Evolutionary conservation across 106 monocot genomes (phyloP).

Genomic region (Triglochin maritima): DNA sequence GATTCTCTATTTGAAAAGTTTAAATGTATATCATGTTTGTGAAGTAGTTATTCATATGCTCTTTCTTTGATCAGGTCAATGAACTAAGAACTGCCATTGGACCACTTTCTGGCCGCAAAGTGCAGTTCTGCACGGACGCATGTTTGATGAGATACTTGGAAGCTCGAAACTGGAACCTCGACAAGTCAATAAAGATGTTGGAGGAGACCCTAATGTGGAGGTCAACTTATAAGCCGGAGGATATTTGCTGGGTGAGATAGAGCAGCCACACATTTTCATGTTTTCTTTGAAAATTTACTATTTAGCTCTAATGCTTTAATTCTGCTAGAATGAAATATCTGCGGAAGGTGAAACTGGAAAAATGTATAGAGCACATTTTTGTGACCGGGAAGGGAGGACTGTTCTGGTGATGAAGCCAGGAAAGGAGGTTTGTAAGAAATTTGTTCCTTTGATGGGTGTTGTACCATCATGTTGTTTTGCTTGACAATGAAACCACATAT

Average conservation of each 20-base stretch:
- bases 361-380: conserved; percentile 61
- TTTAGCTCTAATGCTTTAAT: neutral
- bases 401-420: conserved; percentile 68
- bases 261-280: neutral
- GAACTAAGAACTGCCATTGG: conserved; percentile 50
- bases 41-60: too few species aligned
- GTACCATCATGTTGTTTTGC: neutral
- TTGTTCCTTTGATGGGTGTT: neutral
- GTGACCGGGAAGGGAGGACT: conserved; percentile 53
- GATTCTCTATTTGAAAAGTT: too few species aligned
- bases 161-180: conserved; percentile 71
- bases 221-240: conserved; percentile 56
- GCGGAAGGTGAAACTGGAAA: conserved; percentile 87
- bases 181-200: conserved; percentile 73
- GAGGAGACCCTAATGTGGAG: conserved; percentile 80
- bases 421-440: conserved; percentile 43
- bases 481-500: neutral
- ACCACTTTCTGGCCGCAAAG: conserved; percentile 30
- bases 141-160: conserved; percentile 71
- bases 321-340: conserved; percentile 50
- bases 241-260: conserved; percentile 60
- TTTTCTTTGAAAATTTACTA: neutral
- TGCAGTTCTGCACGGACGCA: conserved; percentile 43
- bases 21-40: too few species aligned
- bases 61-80: conserved; percentile 29